These are phyloP conservation scores for Ophiobolus disseminans DNA, from an alignment of 2,329 filamentous ascomycete genomes.

Conservation along the genomic window DNA sequence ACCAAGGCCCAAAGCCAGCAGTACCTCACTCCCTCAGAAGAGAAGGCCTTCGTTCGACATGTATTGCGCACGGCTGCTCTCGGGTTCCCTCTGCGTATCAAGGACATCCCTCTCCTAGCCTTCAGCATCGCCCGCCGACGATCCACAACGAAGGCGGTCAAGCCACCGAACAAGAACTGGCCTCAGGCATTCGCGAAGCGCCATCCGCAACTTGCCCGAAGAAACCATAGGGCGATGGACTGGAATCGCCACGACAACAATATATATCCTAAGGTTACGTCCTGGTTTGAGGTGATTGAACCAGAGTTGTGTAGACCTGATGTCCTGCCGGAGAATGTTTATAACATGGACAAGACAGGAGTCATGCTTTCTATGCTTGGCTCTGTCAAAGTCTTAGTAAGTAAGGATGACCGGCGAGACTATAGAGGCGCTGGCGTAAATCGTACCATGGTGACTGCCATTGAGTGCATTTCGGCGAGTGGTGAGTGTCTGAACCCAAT, in stretches of 20 bases:
- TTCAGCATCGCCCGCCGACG: slow-evolving; percentile 17
- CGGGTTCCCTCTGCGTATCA: slow-evolving; percentile 26
- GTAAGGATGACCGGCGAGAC: slow-evolving; percentile 25
- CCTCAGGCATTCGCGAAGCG: slow-evolving; percentile 6
- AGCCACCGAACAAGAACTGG: slow-evolving; percentile 23
- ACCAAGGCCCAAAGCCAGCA: slow-evolving; percentile 34
- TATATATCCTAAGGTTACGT: slow-evolving; percentile 19
- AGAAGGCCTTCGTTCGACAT: slow-evolving; percentile 33
- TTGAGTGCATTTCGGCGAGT: slow-evolving; percentile 26
- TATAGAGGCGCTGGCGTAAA: slow-evolving; percentile 29
- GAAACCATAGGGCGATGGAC: slow-evolving; percentile 3
- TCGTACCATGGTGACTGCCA: slow-evolving; percentile 27
- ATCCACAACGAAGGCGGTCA: slow-evolving; percentile 7
- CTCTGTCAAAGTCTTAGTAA: slow-evolving; percentile 22
- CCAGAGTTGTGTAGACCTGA: slow-evolving; percentile 19
- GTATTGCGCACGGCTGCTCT: slow-evolving; percentile 22
- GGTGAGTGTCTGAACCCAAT: slow-evolving; percentile 25
- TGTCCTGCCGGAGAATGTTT: slow-evolving; percentile 27
- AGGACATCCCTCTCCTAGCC: slow-evolving; percentile 26
- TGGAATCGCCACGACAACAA: not conserved
- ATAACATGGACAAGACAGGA: too few relatives aligned
- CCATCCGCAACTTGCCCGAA: slow-evolving; percentile 1
- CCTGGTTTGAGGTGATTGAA: slow-evolving; percentile 33
- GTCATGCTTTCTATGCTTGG: slow-evolving; percentile 2
- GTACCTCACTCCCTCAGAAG: slow-evolving; percentile 39